Conservation (phyloP, 2,329 filamentous ascomycete species). For the Macroventuria anomochaeta region DNA sequence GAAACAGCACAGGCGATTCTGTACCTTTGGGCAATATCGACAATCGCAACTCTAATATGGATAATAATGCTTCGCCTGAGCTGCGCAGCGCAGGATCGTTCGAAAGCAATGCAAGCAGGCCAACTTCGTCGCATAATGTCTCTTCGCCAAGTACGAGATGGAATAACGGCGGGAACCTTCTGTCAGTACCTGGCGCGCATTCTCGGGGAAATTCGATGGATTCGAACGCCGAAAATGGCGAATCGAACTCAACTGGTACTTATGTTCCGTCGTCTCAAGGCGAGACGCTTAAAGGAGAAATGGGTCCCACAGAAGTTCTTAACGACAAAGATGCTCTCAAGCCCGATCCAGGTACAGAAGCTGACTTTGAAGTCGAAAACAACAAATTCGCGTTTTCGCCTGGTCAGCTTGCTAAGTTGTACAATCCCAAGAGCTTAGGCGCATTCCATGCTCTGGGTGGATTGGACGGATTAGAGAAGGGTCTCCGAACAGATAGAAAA, state of each 20-base stretch:
- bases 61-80: constrained; percentile 50
- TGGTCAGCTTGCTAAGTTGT: constrained; percentile 79
- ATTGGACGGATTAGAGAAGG: constrained; percentile 73
- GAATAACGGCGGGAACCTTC: constrained; percentile 63
- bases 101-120: constrained; percentile 68
- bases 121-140: constrained; percentile 71
- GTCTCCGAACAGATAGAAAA: constrained; percentile 69
- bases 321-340: constrained; percentile 72
- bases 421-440: constrained; percentile 78
- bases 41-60: constrained; percentile 33
- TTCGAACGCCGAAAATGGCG: constrained; percentile 63
- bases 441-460: constrained; percentile 80
- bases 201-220: constrained; percentile 72
- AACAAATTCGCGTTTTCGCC: constrained; percentile 86
- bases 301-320: constrained; percentile 61
- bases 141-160: constrained; percentile 65
- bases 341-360: constrained; percentile 77
- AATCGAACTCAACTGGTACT: constrained; percentile 64
- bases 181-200: constrained; percentile 68
- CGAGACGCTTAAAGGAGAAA: constrained; percentile 50
- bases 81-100: constrained; percentile 65
- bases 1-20: constrained; percentile 42
- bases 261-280: constrained; percentile 59
- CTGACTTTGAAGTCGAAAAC: constrained; percentile 71
- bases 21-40: constrained; percentile 43